These are phyloP conservation scores for Saccharomycopsis hybrid DNA, from an alignment of 1,139 yeast species.

Conservation along the genomic window DNA sequence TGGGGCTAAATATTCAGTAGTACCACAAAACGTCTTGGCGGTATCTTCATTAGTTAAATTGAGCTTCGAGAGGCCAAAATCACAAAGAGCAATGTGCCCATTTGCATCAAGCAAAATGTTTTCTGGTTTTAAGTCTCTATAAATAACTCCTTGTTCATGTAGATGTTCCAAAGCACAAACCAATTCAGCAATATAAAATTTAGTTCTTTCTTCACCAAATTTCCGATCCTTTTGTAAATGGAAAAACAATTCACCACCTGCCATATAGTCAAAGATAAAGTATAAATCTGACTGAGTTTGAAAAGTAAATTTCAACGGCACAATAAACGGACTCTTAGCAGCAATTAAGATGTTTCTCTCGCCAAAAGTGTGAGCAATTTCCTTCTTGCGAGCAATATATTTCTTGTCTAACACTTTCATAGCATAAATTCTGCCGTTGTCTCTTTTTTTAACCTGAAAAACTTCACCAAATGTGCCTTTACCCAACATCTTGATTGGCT, in stretches of 20 bases:
- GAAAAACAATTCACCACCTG: conserved; percentile 97
- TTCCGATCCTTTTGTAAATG: conserved; percentile 95
- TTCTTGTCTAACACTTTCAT: conserved; percentile 94
- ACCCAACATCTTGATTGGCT: conserved; percentile 80
- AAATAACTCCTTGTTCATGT: conserved; percentile 88
- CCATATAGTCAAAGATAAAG: conserved; percentile 94
- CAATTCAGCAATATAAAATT: conserved; percentile 92
- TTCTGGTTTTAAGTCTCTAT: conserved; percentile 93
- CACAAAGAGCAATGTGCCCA: conserved; percentile 95
- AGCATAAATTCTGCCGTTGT: conserved; percentile 85
- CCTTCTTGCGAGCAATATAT: conserved; percentile 92
- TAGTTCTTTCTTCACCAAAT: conserved; percentile 86
- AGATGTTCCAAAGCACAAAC: conserved; percentile 86
- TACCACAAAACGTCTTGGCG: conserved; percentile 95
- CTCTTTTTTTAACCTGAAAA: conserved; percentile 86
- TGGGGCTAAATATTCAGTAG: conserved; percentile 86
- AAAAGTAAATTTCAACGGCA: conserved; percentile 89
- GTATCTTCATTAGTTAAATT: conserved; percentile 78
- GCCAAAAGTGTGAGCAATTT: conserved; percentile 95
- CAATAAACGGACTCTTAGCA: conserved; percentile 77
- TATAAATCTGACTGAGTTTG: conserved; percentile 91
- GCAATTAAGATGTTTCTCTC: conserved; percentile 93
- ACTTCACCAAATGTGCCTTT: conserved; percentile 98
- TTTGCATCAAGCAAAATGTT: conserved; percentile 89
- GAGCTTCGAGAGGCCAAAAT: conserved; percentile 93